Evolutionary conservation across 257 asterid genomes (phyloP), one percentile per base, ranked within the genome.

Genomic region (Oldenlandia corymbosa): DNA sequence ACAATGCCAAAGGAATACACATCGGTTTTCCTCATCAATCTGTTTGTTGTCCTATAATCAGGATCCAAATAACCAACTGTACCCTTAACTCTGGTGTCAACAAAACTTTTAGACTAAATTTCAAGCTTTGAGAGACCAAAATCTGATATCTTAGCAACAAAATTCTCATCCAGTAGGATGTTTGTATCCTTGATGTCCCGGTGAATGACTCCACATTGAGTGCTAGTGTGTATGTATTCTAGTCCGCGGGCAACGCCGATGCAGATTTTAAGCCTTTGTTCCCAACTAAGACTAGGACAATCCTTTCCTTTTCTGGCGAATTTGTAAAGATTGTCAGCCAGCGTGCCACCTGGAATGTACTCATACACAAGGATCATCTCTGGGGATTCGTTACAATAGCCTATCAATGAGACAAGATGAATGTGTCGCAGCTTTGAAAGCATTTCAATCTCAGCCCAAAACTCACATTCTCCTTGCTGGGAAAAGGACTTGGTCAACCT

Each of bases 341-440:
- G 36, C 13, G 58, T 53, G 58, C 58, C 58, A 26, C 58, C 37
- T 2, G 36, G 11, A 53, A 53, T 53, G 36, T 53, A 53, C 36
- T 53, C 36, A 27, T 53, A 53, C 13, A 53, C 58, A 53, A 53
- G 36, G n/a, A 53, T 53, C 58, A 53, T 53, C 18, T 53, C 58
- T 12, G 23, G 26, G 58, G 20, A 10, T 20, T 53, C 58, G 4
- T 53, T 53, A 17, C 58, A 53, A 13, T 31, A 53, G 58, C 58
- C 58, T 53, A 27, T 53, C 37, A 53, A 7, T 34, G 58, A 53
- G n/a, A 53, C 36, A 53, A 53, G 58, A 13, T 53, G 58, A 53
- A 53, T 53, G n/a, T 53, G 58, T 1, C 58, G 58, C 37, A 53
- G 58, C 58, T 53, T 53, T 26, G 58, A 53, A 53, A 53, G 58